Percentiles rank a stretch among this genome's conserved stretches.
These are phyloP conservation scores for Xylaria acuta DNA, from an alignment of 495 filamentous ascomycete genomes.

Conservation along the genomic window DNA sequence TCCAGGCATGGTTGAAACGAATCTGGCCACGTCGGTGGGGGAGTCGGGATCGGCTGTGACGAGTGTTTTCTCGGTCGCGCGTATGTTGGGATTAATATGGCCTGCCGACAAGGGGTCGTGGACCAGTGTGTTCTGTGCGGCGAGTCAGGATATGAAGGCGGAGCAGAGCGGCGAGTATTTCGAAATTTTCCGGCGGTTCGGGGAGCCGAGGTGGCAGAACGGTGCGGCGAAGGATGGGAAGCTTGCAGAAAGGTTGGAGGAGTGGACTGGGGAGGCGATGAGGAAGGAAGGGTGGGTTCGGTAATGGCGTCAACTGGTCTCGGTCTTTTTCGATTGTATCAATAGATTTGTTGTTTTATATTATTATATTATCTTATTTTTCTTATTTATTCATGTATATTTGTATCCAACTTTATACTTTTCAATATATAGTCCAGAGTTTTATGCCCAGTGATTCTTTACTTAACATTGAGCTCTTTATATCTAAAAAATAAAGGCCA, in stretches of 20 bases:
- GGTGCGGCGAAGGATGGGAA: constrained; percentile 37
- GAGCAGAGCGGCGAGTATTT: constrained; percentile 50
- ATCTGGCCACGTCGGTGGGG: constrained; percentile 34
- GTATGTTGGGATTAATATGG: constrained; percentile 36
- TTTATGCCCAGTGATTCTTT: no score
- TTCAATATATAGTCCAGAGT: no score
- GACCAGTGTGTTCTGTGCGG: constrained; percentile 49
- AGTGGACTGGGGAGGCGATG: constrained; percentile 40
- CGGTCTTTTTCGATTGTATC: not conserved
- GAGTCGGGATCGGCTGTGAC: constrained; percentile 29
- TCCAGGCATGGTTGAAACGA: constrained; percentile 51
- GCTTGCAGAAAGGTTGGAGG: constrained; percentile 36
- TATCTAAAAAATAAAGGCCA: constrained; percentile 1
- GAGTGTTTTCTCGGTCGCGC: constrained; percentile 34
- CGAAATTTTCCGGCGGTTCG: constrained; percentile 36
- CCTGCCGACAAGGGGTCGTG: constrained; percentile 49
- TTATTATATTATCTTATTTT: not conserved
- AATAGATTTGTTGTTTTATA: not conserved
- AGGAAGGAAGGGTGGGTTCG: constrained; percentile 31
- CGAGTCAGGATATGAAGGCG: constrained; percentile 46
- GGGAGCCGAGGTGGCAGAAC: constrained; percentile 42
- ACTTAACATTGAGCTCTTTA: no score
- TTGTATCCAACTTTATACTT: not conserved
- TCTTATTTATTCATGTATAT: not conserved
- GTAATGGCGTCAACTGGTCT: not conserved